Percentiles rank a stretch among this genome's conserved stretches.
phyloP scores from a whole-genome alignment of 2,329 filamentous ascomycete genomes.

The Fusarium phyllophilum region DNA sequence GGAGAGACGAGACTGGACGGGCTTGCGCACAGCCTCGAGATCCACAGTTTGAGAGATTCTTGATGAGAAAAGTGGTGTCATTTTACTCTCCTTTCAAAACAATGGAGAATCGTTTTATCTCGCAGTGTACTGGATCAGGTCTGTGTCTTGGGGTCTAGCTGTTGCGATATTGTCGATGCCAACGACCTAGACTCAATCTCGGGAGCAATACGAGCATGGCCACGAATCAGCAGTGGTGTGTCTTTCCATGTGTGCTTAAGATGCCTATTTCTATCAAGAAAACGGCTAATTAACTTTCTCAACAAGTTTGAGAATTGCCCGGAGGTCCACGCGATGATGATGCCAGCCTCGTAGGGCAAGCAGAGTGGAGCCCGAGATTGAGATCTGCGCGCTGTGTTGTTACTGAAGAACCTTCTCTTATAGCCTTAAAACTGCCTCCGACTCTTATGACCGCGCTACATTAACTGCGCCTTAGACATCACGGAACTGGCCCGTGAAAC shows the following conservation, averaged over 20 bases:
- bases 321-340: neutral
- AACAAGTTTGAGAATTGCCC: accelerated
- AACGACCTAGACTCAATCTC: neutral
- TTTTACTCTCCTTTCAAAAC: accelerated
- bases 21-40: neutral
- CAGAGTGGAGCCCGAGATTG: neutral
- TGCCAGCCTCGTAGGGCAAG: neutral
- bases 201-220: neutral
- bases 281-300: accelerated
- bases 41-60: neutral
- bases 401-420: neutral
- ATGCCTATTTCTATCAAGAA: neutral
- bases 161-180: too few species aligned
- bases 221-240: accelerated
- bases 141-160: accelerated
- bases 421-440: too few species aligned
- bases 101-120: accelerated
- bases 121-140: too few species aligned
- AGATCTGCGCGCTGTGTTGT: neutral
- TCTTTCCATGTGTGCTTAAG: accelerated
- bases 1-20: neutral
- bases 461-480: too few species aligned
- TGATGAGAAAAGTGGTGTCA: accelerated
- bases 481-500: too few species aligned
- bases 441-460: too few species aligned